These are phyloP conservation scores for Primulina huaijiensis DNA, from an alignment of 257 asterid species.

Conservation along the genomic window DNA sequence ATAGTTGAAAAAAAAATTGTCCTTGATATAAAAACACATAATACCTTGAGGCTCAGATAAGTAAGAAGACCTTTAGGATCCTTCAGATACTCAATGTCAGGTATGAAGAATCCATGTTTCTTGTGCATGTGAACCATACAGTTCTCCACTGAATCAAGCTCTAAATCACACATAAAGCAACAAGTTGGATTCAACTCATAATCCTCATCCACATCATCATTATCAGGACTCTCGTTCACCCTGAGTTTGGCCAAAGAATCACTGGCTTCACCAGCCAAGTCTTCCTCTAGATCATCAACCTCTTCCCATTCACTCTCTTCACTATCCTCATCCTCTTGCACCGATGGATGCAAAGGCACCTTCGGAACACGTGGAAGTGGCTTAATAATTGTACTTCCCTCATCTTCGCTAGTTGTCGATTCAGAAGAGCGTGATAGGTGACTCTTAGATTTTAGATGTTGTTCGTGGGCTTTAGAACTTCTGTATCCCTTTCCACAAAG, in stretches of 20 bases:
- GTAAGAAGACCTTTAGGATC: conserved; percentile 93
- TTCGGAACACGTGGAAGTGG: conserved; percentile 48
- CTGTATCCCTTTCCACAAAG: conserved; percentile 81
- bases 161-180: conserved; percentile 90
- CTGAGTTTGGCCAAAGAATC: conserved; percentile 46
- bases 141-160: conserved; percentile 56
- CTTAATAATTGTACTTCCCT: conserved; percentile 53
- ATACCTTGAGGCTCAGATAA: conserved; percentile 79
- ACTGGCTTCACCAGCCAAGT: conserved; percentile 42
- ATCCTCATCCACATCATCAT: conserved; percentile 52
- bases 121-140: conserved; percentile 99
- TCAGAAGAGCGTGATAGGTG: conserved; percentile 64
- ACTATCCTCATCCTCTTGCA: conserved; percentile 59
- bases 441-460: conserved; percentile 75
- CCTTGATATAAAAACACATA: background rate
- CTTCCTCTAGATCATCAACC: conserved; percentile 66
- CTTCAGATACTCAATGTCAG: conserved; percentile 85
- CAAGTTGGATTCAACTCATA: conserved; percentile 57
- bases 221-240: conserved; percentile 36
- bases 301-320: conserved; percentile 91
- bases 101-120: conserved; percentile 87
- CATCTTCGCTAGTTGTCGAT: conserved; percentile 35
- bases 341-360: conserved; percentile 36
- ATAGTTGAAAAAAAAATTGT: background rate
- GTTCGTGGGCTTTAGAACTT: conserved; percentile 84